Percentiles rank a stretch among this genome's conserved stretches.
Evolutionary conservation across 2,329 filamentous ascomycete genomes (phyloP).

Genomic region (Aureobasidium sp.): DNA sequence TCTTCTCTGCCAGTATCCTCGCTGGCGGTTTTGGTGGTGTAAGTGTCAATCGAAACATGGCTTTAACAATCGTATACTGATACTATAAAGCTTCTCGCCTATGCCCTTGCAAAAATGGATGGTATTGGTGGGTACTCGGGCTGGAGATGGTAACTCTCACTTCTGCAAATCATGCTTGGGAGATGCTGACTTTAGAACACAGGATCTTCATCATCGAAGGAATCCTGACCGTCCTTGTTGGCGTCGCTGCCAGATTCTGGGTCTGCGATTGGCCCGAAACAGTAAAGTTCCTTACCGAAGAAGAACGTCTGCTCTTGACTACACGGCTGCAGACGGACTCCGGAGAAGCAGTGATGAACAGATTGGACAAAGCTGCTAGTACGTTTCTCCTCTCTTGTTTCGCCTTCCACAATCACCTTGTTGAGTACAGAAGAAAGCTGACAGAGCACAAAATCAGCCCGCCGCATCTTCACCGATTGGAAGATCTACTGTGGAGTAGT

Average conservation of each 20-base stretch:
- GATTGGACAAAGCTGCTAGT: conserved; percentile 39
- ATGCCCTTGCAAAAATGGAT: conserved; percentile 24
- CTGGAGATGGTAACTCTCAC: conserved; percentile 21
- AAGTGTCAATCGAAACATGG: neutral
- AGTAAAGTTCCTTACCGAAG: conserved; percentile 36
- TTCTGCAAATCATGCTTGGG: conserved; percentile 1
- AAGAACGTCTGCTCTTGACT: conserved; percentile 36
- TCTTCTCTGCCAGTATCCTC: conserved; percentile 25
- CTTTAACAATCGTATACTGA: neutral
- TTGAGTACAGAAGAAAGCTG: neutral
- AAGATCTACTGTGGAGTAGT: conserved; percentile 36
- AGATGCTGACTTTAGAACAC: neutral
- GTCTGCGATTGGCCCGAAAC: conserved; percentile 37
- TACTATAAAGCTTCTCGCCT: conserved; percentile 17
- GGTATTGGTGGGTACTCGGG: conserved; percentile 23
- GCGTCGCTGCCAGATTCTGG: conserved; percentile 19
- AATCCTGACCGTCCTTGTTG: conserved; percentile 20
- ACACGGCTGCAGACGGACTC: conserved; percentile 29
- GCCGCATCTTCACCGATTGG: conserved; percentile 39
- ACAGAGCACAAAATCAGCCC: neutral
- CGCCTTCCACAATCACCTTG: too few species aligned
- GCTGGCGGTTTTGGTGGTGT: neutral
- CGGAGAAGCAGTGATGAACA: conserved; percentile 43
- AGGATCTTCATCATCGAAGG: conserved; percentile 24
- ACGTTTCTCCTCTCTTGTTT: conserved; percentile 16